Percentiles rank a stretch among this genome's conserved stretches.
Conservation (phyloP, 2,329 filamentous ascomycete genomes). For the Gaeumannomyces tritici region DNA sequence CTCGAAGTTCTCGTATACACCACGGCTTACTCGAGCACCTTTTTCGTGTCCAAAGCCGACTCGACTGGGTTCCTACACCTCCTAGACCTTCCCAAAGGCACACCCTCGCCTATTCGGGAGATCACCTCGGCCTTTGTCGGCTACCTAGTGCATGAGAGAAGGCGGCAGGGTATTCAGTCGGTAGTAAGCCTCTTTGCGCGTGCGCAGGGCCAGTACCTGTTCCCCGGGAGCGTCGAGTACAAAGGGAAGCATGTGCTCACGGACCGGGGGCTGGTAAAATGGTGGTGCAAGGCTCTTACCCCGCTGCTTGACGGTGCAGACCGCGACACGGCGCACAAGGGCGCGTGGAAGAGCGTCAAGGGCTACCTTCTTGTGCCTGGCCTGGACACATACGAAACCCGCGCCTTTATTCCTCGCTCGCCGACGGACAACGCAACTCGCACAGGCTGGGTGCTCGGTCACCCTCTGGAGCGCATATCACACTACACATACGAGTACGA, state of each 20-base stretch:
- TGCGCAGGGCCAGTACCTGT: constrained; percentile 88
- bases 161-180: constrained; percentile 55
- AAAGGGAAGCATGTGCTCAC: constrained; percentile 81
- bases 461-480: constrained; percentile 57
- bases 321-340: constrained; percentile 14
- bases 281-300: constrained; percentile 89
- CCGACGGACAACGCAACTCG: constrained; percentile 26
- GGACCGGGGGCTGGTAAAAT: constrained; percentile 80
- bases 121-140: constrained; percentile 67
- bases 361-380: constrained; percentile 85
- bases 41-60: constrained; percentile 96
- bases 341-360: constrained; percentile 39
- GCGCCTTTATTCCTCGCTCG: constrained; percentile 62
- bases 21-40: constrained; percentile 68
- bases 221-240: constrained; percentile 84
- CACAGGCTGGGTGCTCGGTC: constrained; percentile 58
- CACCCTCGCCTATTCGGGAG: constrained; percentile 62
- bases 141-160: constrained; percentile 60
- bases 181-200: constrained; percentile 87
- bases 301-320: constrained; percentile 47
- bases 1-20: constrained; percentile 84
- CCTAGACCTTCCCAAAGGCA: constrained; percentile 51
- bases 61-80: constrained; percentile 79
- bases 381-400: constrained; percentile 70
- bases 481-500: constrained; percentile 50